These are phyloP conservation scores for Dalechampia spathulata DNA, from an alignment of 441 rosid species.

Conservation along the genomic window DNA sequence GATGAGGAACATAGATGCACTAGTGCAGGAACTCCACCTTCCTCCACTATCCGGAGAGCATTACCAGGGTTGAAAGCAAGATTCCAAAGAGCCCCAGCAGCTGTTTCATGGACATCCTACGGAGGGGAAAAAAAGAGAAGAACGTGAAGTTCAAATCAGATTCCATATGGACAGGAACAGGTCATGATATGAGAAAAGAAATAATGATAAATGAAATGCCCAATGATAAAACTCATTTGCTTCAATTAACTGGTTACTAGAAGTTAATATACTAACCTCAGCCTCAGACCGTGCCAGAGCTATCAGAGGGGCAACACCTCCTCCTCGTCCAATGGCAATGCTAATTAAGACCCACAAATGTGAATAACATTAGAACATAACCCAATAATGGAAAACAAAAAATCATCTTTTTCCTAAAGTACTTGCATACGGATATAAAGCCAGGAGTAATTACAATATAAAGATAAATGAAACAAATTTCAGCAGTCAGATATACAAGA, in stretches of 20 bases:
- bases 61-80: slow-evolving; percentile 87
- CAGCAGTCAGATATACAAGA: background rate
- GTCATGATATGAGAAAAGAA: background rate
- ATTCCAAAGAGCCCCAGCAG: slow-evolving; percentile 99
- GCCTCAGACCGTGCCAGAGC: slow-evolving; percentile 78
- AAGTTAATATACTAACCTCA: slow-evolving; percentile 48
- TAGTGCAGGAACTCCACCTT: slow-evolving; percentile 90
- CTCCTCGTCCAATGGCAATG: slow-evolving; percentile 94
- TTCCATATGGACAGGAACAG: slow-evolving; percentile 1
- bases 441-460: background rate
- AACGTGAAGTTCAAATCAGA: slow-evolving; percentile 2
- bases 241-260: background rate
- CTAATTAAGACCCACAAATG: slow-evolving; percentile 29
- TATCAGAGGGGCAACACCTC: slow-evolving; percentile 92
- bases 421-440: background rate
- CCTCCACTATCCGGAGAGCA: slow-evolving; percentile 90
- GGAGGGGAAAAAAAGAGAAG: slow-evolving; percentile 9
- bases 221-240: background rate
- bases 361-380: slow-evolving; percentile 7
- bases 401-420: background rate
- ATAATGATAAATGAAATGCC: background rate
- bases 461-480: background rate
- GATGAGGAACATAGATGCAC: slow-evolving; percentile 85
- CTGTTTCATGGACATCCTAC: slow-evolving; percentile 99
- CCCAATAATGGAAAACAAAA: slow-evolving; percentile 1